Evolutionary conservation across 2,329 filamentous ascomycete genomes (phyloP).

Genomic region (Fusarium buxicola): DNA sequence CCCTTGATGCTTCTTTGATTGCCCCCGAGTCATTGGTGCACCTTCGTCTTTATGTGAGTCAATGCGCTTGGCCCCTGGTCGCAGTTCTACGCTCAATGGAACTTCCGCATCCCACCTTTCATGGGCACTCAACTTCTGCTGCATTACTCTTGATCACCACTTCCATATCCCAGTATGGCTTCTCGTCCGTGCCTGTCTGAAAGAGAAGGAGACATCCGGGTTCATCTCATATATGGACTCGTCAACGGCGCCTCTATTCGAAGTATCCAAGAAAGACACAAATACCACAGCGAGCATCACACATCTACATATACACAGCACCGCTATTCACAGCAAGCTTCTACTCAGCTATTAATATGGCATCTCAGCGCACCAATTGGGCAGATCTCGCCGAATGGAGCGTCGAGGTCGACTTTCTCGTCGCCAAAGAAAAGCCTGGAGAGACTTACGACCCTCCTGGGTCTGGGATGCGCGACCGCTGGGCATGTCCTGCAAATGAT

Average conservation of each 20-base stretch:
- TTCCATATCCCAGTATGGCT: constrained; percentile 5
- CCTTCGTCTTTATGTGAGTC: background rate
- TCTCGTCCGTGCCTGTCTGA: background rate
- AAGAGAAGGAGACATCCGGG: background rate
- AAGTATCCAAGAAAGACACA: background rate
- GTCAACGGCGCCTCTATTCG: background rate
- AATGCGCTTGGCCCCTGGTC: background rate
- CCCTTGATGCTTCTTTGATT: background rate
- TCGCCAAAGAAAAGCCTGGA: constrained; percentile 31
- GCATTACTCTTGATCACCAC: background rate
- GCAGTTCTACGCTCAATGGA: background rate
- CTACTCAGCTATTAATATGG: background rate
- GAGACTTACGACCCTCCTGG: constrained; percentile 2
- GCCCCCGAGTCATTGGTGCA: too few species aligned
- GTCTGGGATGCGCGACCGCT: constrained; percentile 5
- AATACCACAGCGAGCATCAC: background rate
- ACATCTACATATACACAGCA: background rate
- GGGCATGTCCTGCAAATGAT: constrained; percentile 33
- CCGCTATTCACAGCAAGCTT: background rate
- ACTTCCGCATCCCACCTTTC: background rate
- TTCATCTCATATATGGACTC: background rate
- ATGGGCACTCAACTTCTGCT: background rate
- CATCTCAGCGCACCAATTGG: background rate
- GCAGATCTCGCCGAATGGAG: constrained; percentile 25
- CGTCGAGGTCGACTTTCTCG: constrained; percentile 43